Evolutionary conservation across 2,329 filamentous ascomycete species (phyloP).

Genomic region (Epichloe festucae): DNA sequence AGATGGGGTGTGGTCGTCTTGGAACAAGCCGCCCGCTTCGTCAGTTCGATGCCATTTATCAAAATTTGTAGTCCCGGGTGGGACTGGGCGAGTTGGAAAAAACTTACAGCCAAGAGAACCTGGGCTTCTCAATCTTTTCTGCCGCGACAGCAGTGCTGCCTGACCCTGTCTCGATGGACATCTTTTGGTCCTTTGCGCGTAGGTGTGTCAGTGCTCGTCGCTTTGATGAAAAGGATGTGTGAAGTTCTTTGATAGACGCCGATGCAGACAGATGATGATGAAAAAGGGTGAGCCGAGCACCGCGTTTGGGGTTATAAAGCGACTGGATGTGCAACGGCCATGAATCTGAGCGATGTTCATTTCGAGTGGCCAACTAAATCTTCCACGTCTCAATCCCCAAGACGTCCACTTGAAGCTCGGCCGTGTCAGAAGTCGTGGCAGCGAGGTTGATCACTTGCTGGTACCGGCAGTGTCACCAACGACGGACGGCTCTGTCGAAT

Average conservation of each 20-base stretch:
- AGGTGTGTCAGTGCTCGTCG: not conserved
- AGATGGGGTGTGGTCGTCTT: constrained; percentile 39
- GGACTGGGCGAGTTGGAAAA: not conserved
- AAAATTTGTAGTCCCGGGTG: too few relatives aligned
- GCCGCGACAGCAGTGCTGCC: constrained; percentile 4
- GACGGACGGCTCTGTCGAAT: not conserved
- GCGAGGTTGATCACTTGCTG: constrained; percentile 1
- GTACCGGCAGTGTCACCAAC: not conserved
- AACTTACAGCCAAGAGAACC: constrained; percentile 27
- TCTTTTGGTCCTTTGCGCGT: not conserved
- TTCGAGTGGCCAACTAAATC: not conserved
- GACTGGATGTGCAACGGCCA: not conserved
- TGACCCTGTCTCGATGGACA: constrained; percentile 4
- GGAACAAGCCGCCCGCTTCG: not conserved
- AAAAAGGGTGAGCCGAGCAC: not conserved
- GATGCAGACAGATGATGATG: not conserved
- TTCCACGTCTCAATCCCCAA: not conserved
- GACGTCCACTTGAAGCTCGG: not conserved
- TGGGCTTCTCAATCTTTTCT: constrained; percentile 1
- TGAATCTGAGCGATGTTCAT: not conserved
- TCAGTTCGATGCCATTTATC: not conserved
- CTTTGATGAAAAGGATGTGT: not conserved
- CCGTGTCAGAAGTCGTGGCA: not conserved
- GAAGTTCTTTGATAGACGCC: not conserved
- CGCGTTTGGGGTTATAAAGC: not conserved